These are phyloP conservation scores for Hemisphaericaspora lyxosophila DNA, from an alignment of 1,139 yeast genomes.

Conservation along the genomic window DNA sequence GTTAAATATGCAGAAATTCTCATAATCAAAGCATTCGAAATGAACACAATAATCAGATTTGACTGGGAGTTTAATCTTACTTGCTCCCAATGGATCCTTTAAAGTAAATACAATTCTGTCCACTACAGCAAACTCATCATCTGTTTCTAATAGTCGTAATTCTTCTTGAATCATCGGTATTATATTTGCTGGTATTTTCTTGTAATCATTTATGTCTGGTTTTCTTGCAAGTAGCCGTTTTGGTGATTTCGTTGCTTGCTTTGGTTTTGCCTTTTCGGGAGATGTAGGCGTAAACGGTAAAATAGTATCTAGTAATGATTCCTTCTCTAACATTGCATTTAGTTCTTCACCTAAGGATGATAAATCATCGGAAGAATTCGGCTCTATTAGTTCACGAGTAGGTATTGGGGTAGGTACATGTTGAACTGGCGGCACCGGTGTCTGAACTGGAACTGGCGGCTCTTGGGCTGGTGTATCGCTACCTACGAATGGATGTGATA, in stretches of 20 bases:
- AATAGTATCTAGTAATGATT: background rate
- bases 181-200: conserved; percentile 29
- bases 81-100: conserved; percentile 36
- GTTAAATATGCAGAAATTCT: conserved; percentile 42
- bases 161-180: conserved; percentile 23
- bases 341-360: conserved; percentile 19
- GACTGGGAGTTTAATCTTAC: conserved; percentile 41
- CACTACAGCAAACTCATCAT: conserved; percentile 27
- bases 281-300: conserved; percentile 2
- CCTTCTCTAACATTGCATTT: conserved; percentile 3
- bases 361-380: conserved; percentile 4
- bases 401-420: background rate
- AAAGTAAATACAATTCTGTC: conserved; percentile 30
- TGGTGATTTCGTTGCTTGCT: background rate
- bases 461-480: background rate
- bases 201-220: conserved; percentile 14
- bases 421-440: too few relatives aligned
- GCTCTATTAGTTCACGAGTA: background rate
- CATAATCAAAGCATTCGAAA: conserved; percentile 50
- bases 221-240: background rate
- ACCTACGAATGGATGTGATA: conserved; percentile 1
- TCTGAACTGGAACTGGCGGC: background rate
- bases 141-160: conserved; percentile 20
- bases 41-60: conserved; percentile 39
- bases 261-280: conserved; percentile 1